Base-by-base conservation (phyloP, 192 early-diverging fungal species). In the Coemansia sp. region DNA sequence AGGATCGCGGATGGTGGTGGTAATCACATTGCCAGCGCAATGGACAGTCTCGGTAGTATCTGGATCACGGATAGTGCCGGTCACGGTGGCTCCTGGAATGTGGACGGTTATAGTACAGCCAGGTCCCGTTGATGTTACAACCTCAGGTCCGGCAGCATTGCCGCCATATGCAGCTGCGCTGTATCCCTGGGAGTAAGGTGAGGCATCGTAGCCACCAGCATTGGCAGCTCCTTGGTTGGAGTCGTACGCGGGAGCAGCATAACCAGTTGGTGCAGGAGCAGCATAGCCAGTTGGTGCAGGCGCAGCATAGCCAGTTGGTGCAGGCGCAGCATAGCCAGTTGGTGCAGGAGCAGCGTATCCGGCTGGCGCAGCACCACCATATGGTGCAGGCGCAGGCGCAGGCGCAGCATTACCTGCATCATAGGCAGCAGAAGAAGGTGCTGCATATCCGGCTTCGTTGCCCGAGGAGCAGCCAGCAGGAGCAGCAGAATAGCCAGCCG, bases 51-150 rank as follows among this genome's bases (percentile, higher is more conserved):
- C 53, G 13, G 63, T 71, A 25, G 49, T 64, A 51, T 75, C 77
- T 14, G 77, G 66, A 46, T 67, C 77, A 48, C 44, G 72, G 59
- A 73, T 59, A 19, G 67, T 78, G 43, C 61, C 67, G 20, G 78
- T 81, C 17, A 77, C 58, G 19, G 65, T 65, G 42, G 59, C 69
- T 1, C 74, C 71, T 3, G 77, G 72, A 51, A 56, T 51, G n/a
- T 66, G 69, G 19, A 81, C 72, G 5, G 71, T 84, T 20, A 73
- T 51, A 20, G 51, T 69, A 32, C 57, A 44, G 14, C 54, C 63
- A 19, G 73, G 22, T 22, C 63, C 73, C 1, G 75, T 76, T 60
- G 40, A 51, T 55, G 75, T 76, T 51, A 61, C 51, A 9, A 54
- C 20, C 43, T 51, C 55, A 22, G 77, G 65, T 44, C 51, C 39